Evolutionary conservation across 1,284 basidiomycete genomes (phyloP), one percentile per base, ranked within the genome.

Genomic region (Naganishia liquefaciens): DNA sequence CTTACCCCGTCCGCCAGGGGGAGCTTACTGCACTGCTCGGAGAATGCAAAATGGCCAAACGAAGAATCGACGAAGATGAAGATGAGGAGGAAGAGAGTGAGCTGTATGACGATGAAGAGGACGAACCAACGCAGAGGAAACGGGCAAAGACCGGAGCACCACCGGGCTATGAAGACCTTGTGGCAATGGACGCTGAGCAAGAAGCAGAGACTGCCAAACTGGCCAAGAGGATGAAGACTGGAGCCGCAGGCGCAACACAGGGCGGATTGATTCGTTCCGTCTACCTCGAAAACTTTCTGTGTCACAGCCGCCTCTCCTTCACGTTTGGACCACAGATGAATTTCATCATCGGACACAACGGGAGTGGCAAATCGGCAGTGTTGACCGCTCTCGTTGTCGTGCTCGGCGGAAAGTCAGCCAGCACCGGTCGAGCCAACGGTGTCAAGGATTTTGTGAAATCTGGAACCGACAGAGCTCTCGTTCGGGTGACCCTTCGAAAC

Each of bases 221-320:
- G 27, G 46, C 46, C 10, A 60, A 40, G 21, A 39, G 33, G 57
- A 23, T 42, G 46, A 50, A 50, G 33, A 50, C 47, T 10, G 44
- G 44, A 27, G 19, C 11, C 4, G 30, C 25, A 1, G 40, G 57
- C 10, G 27, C 46, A 1, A 49, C 57, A 1, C 46, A 60, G 40
- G 57, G 57, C n/a, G 57, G 57, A 28, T 23, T 60, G 13, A 60
- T 60, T 50, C 57, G 57, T 27, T 30, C 44, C 30, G 61, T 65
- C 42, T 65, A 91, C 72, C 86, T 96, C 83, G 83, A 87, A 74
- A 89, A 97, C 76, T 99, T 99, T 79, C 97, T 99, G 94, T 97
- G 93, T 76, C 96, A 99, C 80, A 84, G 86, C 73, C 87, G 85
- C 76, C 83, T 94, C 53, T 86, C 83, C 0, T 89, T 96, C 76